A percentile compares a stretch with the other conserved stretches of the same genome.
Conservation (phyloP, 495 filamentous ascomycete species). For the Lophiotrema nucula region DNA sequence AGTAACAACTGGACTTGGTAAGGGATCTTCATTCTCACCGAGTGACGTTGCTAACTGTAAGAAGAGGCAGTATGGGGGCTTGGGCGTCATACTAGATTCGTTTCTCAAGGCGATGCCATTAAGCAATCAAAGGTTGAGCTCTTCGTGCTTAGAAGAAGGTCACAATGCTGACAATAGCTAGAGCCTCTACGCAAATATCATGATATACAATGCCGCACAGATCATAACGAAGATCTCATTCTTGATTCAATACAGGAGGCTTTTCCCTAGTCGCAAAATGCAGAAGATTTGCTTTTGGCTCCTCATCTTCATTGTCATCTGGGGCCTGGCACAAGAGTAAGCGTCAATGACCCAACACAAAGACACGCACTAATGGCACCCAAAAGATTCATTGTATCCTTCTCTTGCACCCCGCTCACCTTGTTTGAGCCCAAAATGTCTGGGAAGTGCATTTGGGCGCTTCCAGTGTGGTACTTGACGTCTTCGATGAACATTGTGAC, state of each 20-base stretch:
- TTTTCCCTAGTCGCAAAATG: conserved; percentile 13
- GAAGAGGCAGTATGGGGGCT: conserved; percentile 19
- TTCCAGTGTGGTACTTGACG: conserved; percentile 26
- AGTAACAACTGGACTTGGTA: conserved; percentile 19
- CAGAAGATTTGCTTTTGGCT: conserved; percentile 11
- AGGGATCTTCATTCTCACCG: neutral
- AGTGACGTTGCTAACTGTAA: neutral
- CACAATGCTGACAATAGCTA: neutral
- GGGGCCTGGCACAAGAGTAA: conserved; percentile 23
- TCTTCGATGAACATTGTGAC: conserved; percentile 29
- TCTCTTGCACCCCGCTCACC: conserved; percentile 14
- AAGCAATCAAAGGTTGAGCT: conserved; percentile 23
- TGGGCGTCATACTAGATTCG: conserved; percentile 19
- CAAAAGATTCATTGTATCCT: conserved; percentile 12
- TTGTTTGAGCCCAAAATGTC: conserved; percentile 9
- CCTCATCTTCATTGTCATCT: conserved; percentile 14
- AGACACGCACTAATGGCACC: neutral
- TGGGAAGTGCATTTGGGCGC: conserved; percentile 19
- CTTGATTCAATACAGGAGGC: conserved; percentile 15
- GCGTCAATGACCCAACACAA: neutral
- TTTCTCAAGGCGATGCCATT: neutral
- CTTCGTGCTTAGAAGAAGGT: too few species aligned
- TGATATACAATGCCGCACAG: conserved; percentile 26
- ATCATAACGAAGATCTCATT: conserved; percentile 29
- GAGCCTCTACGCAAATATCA: conserved; percentile 18